A percentile compares a stretch with the other conserved stretches of the same genome.
Conservation (phyloP, 2,329 filamentous ascomycete species). For the Colletotrichum acutatum region DNA sequence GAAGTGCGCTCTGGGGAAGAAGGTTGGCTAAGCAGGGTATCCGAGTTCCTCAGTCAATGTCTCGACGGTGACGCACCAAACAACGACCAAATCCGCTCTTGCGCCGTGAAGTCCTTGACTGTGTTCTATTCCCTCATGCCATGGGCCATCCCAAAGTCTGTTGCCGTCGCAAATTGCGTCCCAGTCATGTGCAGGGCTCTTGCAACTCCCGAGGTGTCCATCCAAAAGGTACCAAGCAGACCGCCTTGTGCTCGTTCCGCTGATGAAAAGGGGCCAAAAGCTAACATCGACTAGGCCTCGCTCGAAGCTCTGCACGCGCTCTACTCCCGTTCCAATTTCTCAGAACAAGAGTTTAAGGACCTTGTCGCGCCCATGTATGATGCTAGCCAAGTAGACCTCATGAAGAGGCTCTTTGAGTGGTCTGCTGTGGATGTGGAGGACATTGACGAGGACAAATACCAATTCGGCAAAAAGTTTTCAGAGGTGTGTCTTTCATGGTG, state of each 20-base stretch:
- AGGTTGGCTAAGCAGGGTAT: conserved; percentile 87
- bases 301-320: conserved; percentile 87
- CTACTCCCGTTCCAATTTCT: conserved; percentile 79
- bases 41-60: conserved; percentile 79
- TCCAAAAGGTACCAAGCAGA: conserved; percentile 71
- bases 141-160: conserved; percentile 89
- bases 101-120: conserved; percentile 80
- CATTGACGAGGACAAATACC: conserved; percentile 91
- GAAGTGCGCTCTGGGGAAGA: conserved; percentile 82
- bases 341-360: conserved; percentile 80
- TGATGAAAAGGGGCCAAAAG: background rate
- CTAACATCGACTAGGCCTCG: conserved; percentile 67
- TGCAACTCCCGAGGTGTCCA: conserved; percentile 73
- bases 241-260: background rate
- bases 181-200: conserved; percentile 77
- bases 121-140: conserved; percentile 82
- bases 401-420: conserved; percentile 82
- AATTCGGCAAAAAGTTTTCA: conserved; percentile 91
- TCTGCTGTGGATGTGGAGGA: conserved; percentile 82
- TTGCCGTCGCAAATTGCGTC: conserved; percentile 77
- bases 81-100: conserved; percentile 74
- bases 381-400: conserved; percentile 75
- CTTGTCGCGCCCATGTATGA: conserved; percentile 85
- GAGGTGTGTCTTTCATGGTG: conserved; percentile 70
- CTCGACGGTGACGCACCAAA: conserved; percentile 72